Conservation (phyloP, 306 rosid species). For the Sophora flavescens region DNA sequence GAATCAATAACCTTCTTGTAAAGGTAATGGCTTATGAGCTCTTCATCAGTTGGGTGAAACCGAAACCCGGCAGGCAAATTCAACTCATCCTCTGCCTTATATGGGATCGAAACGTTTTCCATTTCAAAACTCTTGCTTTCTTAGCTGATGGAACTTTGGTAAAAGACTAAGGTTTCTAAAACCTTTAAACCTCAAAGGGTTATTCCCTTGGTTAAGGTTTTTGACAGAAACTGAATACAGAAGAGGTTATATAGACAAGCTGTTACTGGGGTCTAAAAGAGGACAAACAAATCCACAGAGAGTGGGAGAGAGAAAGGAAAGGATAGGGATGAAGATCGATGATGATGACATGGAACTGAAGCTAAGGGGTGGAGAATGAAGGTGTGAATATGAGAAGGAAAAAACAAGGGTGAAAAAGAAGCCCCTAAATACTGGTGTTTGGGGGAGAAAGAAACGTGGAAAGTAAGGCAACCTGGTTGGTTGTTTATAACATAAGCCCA, state of each 20-base stretch:
- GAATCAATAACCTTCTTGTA: slow-evolving; percentile 69
- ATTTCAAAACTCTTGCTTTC: slow-evolving; percentile 36
- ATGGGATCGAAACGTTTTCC: slow-evolving; percentile 56
- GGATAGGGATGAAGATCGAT: slow-evolving; percentile 43
- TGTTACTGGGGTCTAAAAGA: slow-evolving; percentile 31
- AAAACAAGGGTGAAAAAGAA: slow-evolving; percentile 49
- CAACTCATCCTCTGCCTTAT: slow-evolving; percentile 62
- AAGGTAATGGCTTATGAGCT: slow-evolving; percentile 87
- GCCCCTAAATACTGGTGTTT: slow-evolving; percentile 65
- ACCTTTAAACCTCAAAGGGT: slow-evolving; percentile 9
- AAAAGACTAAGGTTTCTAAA: neutral
- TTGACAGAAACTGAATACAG: slow-evolving; percentile 26
- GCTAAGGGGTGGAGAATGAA: slow-evolving; percentile 34
- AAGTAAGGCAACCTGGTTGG: slow-evolving; percentile 71
- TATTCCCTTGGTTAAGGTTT: neutral
- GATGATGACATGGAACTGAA: slow-evolving; percentile 47
- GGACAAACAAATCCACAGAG: slow-evolving; percentile 42
- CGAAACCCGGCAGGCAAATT: slow-evolving; percentile 92
- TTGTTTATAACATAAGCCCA: slow-evolving; percentile 57
- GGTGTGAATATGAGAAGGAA: slow-evolving; percentile 38
- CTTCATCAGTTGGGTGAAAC: slow-evolving; percentile 96
- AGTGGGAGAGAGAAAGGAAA: slow-evolving; percentile 34
- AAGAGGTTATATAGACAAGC: slow-evolving; percentile 29
- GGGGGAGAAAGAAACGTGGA: slow-evolving; percentile 77
- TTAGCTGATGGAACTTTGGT: neutral